phyloP scores from a whole-genome alignment of 345 rosid genomes.

The Dipteronia dyeriana region DNA sequence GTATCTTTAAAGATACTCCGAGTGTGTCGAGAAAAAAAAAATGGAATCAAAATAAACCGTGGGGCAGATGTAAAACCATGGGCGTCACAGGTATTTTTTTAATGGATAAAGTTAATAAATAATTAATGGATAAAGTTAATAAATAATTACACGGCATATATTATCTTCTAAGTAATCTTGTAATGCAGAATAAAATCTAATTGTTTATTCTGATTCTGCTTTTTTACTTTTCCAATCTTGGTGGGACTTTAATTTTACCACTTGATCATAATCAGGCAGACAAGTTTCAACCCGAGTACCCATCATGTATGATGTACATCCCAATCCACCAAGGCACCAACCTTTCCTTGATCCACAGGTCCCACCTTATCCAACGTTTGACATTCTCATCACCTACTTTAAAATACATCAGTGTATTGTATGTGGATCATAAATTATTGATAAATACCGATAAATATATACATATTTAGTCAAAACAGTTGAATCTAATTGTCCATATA shows the following conservation, averaged over 20 bases:
- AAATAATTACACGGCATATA: conserved; percentile 22
- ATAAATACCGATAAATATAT: too few relatives aligned
- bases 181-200: neutral
- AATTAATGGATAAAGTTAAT: neutral
- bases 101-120: neutral
- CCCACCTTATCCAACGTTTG: neutral
- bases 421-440: too few relatives aligned
- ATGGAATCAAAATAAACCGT: neutral
- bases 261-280: neutral
- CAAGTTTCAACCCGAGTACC: neutral
- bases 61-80: conserved; percentile 23
- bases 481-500: too few relatives aligned
- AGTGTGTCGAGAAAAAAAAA: too few relatives aligned
- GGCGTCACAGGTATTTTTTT: conserved; percentile 9
- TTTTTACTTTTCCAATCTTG: neutral
- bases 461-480: too few relatives aligned
- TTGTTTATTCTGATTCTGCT: neutral
- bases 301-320: neutral
- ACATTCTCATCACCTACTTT: neutral
- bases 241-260: neutral
- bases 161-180: neutral
- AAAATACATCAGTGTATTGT: too few relatives aligned
- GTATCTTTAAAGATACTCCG: too few relatives aligned
- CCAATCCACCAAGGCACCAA: neutral
- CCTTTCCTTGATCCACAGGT: neutral